Evolutionary conservation across 2,329 filamentous ascomycete species (phyloP).

Genomic region (Tolypocladium pustulatum): DNA sequence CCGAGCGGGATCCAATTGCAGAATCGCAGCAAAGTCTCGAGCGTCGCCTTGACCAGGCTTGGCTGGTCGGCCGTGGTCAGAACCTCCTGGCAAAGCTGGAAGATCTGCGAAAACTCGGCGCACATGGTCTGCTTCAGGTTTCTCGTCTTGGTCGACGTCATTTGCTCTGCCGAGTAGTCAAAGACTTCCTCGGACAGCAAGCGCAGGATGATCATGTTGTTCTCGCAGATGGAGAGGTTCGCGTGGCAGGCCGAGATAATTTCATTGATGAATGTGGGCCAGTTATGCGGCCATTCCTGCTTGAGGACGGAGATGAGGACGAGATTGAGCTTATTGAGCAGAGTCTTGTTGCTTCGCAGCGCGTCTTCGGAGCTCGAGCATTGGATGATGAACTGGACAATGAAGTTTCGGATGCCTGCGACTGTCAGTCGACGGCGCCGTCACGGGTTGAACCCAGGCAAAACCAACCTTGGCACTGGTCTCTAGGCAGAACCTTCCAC

Average conservation of each 20-base stretch:
- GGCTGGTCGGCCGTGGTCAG: slow-evolving; percentile 80
- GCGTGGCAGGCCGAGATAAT: slow-evolving; percentile 95
- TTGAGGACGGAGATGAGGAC: slow-evolving; percentile 96
- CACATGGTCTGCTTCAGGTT: slow-evolving; percentile 99
- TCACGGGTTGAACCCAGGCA: background rate
- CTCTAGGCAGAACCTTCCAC: slow-evolving; percentile 94
- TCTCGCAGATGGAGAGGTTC: slow-evolving; percentile 95
- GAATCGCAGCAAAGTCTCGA: slow-evolving; percentile 91
- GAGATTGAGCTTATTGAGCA: slow-evolving; percentile 96
- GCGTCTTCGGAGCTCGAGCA: slow-evolving; percentile 84
- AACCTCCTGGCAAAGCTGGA: slow-evolving; percentile 94
- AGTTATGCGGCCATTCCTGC: slow-evolving; percentile 99
- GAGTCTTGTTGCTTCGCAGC: slow-evolving; percentile 71
- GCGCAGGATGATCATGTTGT: slow-evolving; percentile 98
- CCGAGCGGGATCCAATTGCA: slow-evolving; percentile 98
- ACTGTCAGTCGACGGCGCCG: slow-evolving; percentile 3
- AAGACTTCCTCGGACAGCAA: slow-evolving; percentile 97
- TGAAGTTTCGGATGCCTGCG: slow-evolving; percentile 93
- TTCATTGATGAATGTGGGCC: slow-evolving; percentile 99
- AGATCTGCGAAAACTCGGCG: slow-evolving; percentile 96
- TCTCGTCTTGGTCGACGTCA: slow-evolving; percentile 96
- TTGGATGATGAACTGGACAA: slow-evolving; percentile 96
- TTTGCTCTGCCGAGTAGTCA: slow-evolving; percentile 96
- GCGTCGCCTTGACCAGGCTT: slow-evolving; percentile 87
- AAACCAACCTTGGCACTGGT: slow-evolving; percentile 75